Evolutionary conservation across 1,284 basidiomycete species (phyloP), one percentile per base, ranked within the genome.

Genomic region (Takashimella koratensis): DNA sequence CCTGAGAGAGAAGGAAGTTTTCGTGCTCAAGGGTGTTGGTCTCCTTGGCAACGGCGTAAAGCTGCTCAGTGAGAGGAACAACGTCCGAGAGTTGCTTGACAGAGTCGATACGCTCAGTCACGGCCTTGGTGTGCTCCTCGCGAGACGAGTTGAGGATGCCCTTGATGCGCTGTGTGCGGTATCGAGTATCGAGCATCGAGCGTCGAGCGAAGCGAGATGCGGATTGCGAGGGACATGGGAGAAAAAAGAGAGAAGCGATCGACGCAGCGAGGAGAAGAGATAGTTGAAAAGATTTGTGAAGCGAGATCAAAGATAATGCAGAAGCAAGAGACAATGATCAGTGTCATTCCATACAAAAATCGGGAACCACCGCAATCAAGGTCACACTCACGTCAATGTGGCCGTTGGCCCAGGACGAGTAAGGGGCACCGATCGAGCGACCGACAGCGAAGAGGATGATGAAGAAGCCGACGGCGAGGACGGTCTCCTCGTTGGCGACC

Each of bases 41-140:
- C 77, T 98, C 92, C 88, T 96, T 96, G 69, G 95, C 94, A 54
- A 98, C 80, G 53, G 86, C 81, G 77, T 97, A 98, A 68, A 98
- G 87, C 53, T 84, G 85, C 78, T 94, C 80, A 56, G 94, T 98
- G 62, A 96, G 80, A 55, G 84, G 82, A 56, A 93, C 90, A 64
- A 96, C 92, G 74, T 96, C 92, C 79, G 92, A 93, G 85, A 97
- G 88, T 77, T 92, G 83, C 56, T 84, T 85, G 63, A 98, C 94
- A 55, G 87, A 86, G 74, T 84, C 82, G 77, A 98, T 97, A 70
- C 95, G 90, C 68, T 87, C 84, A 78, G 92, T 86, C 66, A 98
- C 93, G 54, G 92, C 90, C 69, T 89, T 82, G 52, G 93, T 96
- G 83, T 98, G 96, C 72, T 91, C 86, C 16, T 84, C 78, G 58